Conservation (phyloP, 371 early-diverging fungal genomes). For the Actinomucor elegans region DNA sequence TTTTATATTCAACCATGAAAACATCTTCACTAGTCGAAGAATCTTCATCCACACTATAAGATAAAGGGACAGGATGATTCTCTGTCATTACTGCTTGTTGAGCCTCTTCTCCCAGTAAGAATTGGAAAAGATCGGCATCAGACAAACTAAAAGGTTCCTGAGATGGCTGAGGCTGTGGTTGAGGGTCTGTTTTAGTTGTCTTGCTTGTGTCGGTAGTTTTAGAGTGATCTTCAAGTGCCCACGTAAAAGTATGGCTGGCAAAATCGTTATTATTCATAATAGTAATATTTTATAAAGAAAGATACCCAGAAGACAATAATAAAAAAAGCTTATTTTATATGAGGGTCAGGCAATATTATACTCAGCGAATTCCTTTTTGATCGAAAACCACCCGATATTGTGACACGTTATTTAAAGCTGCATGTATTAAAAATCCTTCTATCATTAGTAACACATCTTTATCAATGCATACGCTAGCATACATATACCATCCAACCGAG, state of each 20-base stretch:
- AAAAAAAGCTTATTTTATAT: not conserved
- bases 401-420: too few relatives aligned
- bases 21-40: constrained; percentile 3
- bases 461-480: too few relatives aligned
- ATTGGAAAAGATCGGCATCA: constrained; percentile 18
- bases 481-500: too few relatives aligned
- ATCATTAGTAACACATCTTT: too few relatives aligned
- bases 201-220: not conserved
- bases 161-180: not conserved
- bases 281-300: not conserved
- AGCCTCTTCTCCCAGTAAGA: constrained; percentile 10
- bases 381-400: not conserved
- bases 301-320: not conserved
- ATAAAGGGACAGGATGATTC: not conserved
- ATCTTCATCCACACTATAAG: constrained; percentile 9
- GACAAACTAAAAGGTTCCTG: not conserved
- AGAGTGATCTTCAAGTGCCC: constrained; percentile 3
- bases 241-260: constrained; percentile 6
- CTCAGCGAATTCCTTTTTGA: not conserved
- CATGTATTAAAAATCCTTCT: too few relatives aligned
- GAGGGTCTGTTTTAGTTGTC: not conserved
- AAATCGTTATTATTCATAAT: constrained; percentile 6
- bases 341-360: too few relatives aligned
- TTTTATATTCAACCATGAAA: not conserved
- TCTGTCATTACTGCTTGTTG: constrained; percentile 3